phyloP scores from a whole-genome alignment of 2,329 filamentous ascomycete species.

The Aspergillus phoenicis region DNA sequence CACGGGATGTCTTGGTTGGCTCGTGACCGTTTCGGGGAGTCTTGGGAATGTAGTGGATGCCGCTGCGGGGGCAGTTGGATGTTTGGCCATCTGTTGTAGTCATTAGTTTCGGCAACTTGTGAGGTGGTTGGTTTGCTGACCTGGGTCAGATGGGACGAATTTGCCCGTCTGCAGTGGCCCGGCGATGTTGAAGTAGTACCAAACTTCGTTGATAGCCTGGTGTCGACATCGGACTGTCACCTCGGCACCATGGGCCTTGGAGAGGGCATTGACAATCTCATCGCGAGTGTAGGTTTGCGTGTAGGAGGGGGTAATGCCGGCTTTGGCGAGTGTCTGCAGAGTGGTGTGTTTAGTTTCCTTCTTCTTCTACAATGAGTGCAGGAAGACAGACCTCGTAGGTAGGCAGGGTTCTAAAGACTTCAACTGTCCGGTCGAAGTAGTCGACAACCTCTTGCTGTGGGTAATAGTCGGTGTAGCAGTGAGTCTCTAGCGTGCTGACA shows the following conservation, averaged over 20 bases:
- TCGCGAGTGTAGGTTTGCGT: conserved; percentile 60
- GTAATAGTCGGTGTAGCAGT: conserved; percentile 66
- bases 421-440: conserved; percentile 68
- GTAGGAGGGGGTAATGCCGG: conserved; percentile 59
- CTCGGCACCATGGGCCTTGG: conserved; percentile 55
- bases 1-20: conserved; percentile 40
- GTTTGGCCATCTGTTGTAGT: conserved; percentile 54
- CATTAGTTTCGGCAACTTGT: not conserved
- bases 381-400: conserved; percentile 57
- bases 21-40: conserved; percentile 37
- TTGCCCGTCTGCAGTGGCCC: conserved; percentile 46
- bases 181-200: conserved; percentile 65
- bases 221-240: conserved; percentile 61
- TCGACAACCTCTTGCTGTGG: conserved; percentile 67
- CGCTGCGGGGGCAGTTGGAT: conserved; percentile 63
- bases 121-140: conserved; percentile 24
- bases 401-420: conserved; percentile 67
- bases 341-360: conserved; percentile 10
- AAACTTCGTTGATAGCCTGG: conserved; percentile 56
- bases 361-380: not conserved
- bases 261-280: conserved; percentile 62
- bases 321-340: conserved; percentile 58
- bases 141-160: conserved; percentile 39
- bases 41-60: conserved; percentile 68
- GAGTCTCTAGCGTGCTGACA: conserved; percentile 67